A percentile compares a stretch with the other conserved stretches of the same genome.
These are phyloP conservation scores for Cryptosporidium sp. DNA, from an alignment of 169 alveolate species.

Conservation along the genomic window DNA sequence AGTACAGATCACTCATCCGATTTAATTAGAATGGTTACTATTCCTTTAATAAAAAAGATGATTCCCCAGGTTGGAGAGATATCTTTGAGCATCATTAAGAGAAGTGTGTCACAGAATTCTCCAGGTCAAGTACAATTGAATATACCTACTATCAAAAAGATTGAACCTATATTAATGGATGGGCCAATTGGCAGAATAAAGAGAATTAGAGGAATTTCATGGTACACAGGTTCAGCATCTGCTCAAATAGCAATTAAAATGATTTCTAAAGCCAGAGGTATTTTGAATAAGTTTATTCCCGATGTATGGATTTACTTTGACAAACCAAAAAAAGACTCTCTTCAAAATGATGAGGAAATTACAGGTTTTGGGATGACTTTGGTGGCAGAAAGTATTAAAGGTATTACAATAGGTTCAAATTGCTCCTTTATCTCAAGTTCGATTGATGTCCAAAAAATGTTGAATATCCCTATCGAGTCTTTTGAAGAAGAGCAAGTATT, in stretches of 20 bases:
- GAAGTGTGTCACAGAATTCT: constrained; percentile 86
- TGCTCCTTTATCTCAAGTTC: constrained; percentile 15
- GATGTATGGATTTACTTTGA: constrained; percentile 91
- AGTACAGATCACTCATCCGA: constrained; percentile 81
- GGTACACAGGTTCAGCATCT: constrained; percentile 82
- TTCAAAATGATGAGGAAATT: constrained; percentile 74
- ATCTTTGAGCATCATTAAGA: constrained; percentile 79
- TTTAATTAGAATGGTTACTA: constrained; percentile 75
- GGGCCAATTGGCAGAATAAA: constrained; percentile 85
- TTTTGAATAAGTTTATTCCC: constrained; percentile 88
- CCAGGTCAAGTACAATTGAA: constrained; percentile 85
- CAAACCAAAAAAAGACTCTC: constrained; percentile 79
- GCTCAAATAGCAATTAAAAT: constrained; percentile 82
- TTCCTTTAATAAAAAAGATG: constrained; percentile 83
- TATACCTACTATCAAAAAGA: constrained; percentile 79
- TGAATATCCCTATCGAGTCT: neutral
- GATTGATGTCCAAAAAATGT: constrained; percentile 22
- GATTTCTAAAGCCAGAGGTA: constrained; percentile 85
- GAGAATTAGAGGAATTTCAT: constrained; percentile 88
- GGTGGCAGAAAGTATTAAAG: constrained; percentile 88
- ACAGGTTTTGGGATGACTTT: constrained; percentile 89
- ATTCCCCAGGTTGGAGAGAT: constrained; percentile 83
- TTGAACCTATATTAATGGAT: constrained; percentile 84
- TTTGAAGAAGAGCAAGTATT: neutral
- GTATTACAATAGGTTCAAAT: constrained; percentile 75